A percentile compares a stretch with the other conserved stretches of the same genome.
phyloP scores from a whole-genome alignment of 495 filamentous ascomycete genomes.

The Achaetomiella virescens region DNA sequence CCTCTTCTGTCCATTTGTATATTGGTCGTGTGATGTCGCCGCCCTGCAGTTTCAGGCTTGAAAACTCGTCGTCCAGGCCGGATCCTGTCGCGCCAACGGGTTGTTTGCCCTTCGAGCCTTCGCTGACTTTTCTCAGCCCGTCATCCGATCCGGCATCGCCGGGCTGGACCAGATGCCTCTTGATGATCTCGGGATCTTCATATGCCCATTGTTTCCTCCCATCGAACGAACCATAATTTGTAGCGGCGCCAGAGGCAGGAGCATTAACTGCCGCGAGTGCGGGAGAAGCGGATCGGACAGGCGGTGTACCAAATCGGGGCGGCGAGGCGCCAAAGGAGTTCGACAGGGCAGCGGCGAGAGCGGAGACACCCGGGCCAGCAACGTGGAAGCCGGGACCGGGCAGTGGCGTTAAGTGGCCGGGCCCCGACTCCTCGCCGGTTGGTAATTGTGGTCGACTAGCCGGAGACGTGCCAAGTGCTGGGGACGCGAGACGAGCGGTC shows the following conservation, averaged over 20 bases:
- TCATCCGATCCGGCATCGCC: conserved; percentile 42
- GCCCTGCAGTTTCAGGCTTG: conserved; percentile 82
- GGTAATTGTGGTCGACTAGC: background rate
- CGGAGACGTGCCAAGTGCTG: conserved; percentile 30
- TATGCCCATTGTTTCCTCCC: conserved; percentile 45
- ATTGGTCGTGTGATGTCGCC: conserved; percentile 92
- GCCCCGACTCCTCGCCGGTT: conserved; percentile 23
- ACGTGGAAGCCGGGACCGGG: conserved; percentile 44
- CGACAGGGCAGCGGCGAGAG: conserved; percentile 68
- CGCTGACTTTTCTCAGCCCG: conserved; percentile 30
- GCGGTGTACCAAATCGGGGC: conserved; percentile 54
- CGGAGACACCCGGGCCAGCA: conserved; percentile 66
- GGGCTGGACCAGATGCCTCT: conserved; percentile 71
- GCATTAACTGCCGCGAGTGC: conserved; percentile 38
- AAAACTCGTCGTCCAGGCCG: conserved; percentile 65
- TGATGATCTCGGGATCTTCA: conserved; percentile 77
- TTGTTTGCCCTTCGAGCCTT: conserved; percentile 45
- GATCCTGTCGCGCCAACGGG: conserved; percentile 32
- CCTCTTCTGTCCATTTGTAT: conserved; percentile 89
- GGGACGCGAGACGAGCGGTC: conserved; percentile 67
- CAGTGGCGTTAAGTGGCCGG: conserved; percentile 43
- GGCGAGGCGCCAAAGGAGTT: conserved; percentile 57
- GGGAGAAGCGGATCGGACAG: conserved; percentile 31
- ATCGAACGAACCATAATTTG: conserved; percentile 78
- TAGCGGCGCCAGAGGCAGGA: conserved; percentile 47